Conservation (phyloP, 1,284 basidiomycete species). For the Irpex rosettiformis region DNA sequence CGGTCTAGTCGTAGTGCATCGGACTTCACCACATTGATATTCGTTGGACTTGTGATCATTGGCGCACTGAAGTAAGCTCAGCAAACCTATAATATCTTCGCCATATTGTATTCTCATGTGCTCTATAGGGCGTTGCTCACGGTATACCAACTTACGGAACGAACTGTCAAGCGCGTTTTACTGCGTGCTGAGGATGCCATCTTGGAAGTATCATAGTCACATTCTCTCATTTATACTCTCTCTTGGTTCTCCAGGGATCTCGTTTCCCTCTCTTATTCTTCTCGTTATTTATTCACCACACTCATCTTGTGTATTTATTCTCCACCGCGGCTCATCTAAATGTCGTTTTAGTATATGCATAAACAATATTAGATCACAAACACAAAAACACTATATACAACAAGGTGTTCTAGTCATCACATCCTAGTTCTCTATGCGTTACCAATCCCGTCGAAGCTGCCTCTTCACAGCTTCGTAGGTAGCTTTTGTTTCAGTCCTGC, state of each 20-base stretch:
- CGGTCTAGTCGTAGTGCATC: conserved; percentile 47
- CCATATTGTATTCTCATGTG: not conserved
- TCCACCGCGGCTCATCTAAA: too few species aligned
- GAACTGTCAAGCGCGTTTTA: conserved; percentile 54
- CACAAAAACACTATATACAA: conserved; percentile 10
- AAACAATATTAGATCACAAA: not conserved
- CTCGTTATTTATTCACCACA: not conserved
- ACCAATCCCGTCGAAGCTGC: conserved; percentile 59
- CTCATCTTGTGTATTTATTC: not conserved
- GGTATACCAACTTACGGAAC: conserved; percentile 64
- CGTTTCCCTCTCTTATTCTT: not conserved
- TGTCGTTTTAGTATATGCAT: too few species aligned
- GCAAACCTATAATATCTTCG: not conserved
- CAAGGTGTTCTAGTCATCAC: conserved; percentile 1
- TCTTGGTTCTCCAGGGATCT: not conserved
- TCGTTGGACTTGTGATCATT: conserved; percentile 57
- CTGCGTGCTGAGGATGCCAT: conserved; percentile 75
- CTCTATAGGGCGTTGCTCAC: conserved; percentile 58
- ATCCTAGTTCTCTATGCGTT: conserved; percentile 1
- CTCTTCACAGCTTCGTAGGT: conserved; percentile 67
- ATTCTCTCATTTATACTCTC: not conserved
- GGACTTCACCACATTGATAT: conserved; percentile 62
- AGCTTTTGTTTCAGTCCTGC: conserved; percentile 53
- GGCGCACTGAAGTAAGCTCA: conserved; percentile 59
- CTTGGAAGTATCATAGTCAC: conserved; percentile 51